Conservation (phyloP, 176 grass and related monocot species). For the Hordeum marinum region DNA sequence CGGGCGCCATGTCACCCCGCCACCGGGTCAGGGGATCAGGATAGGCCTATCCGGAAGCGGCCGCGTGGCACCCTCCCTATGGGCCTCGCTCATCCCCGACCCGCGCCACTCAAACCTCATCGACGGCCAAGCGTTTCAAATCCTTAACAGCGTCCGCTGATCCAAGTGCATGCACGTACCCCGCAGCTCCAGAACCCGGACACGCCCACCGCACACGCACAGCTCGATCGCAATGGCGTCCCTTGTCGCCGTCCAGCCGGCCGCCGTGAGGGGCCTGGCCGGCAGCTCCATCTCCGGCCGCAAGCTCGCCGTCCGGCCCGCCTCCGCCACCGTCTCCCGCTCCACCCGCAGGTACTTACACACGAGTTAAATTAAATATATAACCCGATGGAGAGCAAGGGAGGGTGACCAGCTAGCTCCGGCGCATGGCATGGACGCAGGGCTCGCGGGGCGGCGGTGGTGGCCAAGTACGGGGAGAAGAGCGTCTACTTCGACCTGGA, state of each 20-base stretch:
- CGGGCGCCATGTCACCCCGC: background rate
- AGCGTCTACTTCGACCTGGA: slow-evolving; percentile 98
- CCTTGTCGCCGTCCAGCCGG: slow-evolving; percentile 75
- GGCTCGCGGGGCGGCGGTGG: slow-evolving; percentile 49
- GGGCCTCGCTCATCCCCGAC: slow-evolving; percentile 20
- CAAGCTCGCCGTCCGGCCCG: slow-evolving; percentile 53
- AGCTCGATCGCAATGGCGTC: slow-evolving; percentile 57
- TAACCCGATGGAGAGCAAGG: too few relatives aligned
- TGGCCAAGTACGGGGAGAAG: slow-evolving; percentile 97
- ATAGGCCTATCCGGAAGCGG: slow-evolving; percentile 69
- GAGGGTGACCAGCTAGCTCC: background rate
- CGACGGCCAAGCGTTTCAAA: slow-evolving; percentile 19
- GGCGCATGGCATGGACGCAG: background rate
- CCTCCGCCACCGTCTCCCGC: slow-evolving; percentile 34
- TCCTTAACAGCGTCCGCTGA: slow-evolving; percentile 22
- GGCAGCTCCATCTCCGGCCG: slow-evolving; percentile 80
- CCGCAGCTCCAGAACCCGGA: too few relatives aligned
- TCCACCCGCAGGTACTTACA: slow-evolving; percentile 40
- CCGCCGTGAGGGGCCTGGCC: slow-evolving; percentile 65
- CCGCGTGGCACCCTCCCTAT: slow-evolving; percentile 44
- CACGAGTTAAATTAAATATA: too few relatives aligned
- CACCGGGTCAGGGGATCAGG: slow-evolving; percentile 3
- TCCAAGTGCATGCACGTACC: slow-evolving; percentile 25
- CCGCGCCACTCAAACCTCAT: slow-evolving; percentile 24
- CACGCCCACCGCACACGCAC: background rate